Evolutionary conservation across 1,284 basidiomycete genomes (phyloP).

Genomic region (Puccinia sorghi): DNA sequence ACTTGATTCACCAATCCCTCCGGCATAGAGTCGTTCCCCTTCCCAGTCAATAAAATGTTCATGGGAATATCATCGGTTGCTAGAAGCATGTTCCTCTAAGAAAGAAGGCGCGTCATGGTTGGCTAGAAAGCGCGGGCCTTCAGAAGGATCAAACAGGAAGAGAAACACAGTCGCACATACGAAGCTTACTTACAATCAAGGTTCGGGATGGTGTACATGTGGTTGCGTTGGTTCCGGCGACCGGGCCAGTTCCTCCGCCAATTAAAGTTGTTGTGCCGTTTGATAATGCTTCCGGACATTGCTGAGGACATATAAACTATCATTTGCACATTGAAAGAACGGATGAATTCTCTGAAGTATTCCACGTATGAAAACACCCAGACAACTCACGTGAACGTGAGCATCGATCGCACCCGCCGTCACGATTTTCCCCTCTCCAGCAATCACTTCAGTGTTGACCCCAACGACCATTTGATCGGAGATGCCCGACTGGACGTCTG

Average conservation of each 20-base stretch:
- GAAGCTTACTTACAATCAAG: constrained; percentile 84
- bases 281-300: constrained; percentile 66
- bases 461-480: constrained; percentile 75
- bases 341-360: background rate
- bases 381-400: constrained; percentile 67
- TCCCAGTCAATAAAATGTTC: constrained; percentile 56
- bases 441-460: constrained; percentile 87
- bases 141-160: background rate
- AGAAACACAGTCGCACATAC: background rate
- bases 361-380: background rate
- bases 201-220: constrained; percentile 89
- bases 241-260: constrained; percentile 77
- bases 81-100: constrained; percentile 51
- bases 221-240: constrained; percentile 85
- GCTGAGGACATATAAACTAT: constrained; percentile 85
- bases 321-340: constrained; percentile 45
- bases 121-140: background rate
- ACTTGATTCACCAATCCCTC: constrained; percentile 76
- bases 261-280: constrained; percentile 58
- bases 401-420: constrained; percentile 92
- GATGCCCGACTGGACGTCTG: constrained; percentile 85
- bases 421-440: constrained; percentile 88
- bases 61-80: constrained; percentile 48
- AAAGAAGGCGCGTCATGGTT: constrained; percentile 49
- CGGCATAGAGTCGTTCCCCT: constrained; percentile 81